Base-by-base conservation (phyloP, 495 filamentous ascomycete species). In the Penicillium dipodomyicola region DNA sequence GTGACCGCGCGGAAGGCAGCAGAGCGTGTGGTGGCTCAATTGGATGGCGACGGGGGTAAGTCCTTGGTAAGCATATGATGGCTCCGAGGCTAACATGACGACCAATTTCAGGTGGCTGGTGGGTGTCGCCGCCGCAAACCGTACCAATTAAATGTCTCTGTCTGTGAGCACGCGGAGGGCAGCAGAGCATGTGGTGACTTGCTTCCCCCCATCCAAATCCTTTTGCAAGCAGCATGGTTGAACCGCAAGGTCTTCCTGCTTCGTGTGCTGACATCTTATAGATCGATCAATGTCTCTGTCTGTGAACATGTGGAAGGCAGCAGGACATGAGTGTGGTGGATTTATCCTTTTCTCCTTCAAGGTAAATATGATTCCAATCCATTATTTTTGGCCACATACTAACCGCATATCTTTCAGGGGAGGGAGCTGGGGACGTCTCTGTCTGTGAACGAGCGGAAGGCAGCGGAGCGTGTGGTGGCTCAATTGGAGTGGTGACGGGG, bases 1-100 rank as follows among this genome's bases (percentile, higher is more conserved):
- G 47, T 49, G 29, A 37, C 20, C n/a, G 20, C 35, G 29, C 47
- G 47, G 47, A 35, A 23, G 30, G 47, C 47, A 49, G 47, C 47
- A 23, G 47, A 29, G 22, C 30, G 47, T 30, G 19, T 49, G 47
- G 30, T 37, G 32, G 32, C 10, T 22, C n/a, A n/a, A 48, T 32
- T 32, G n/a, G 27, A 20, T 48, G 9, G 45, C 7, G n/a, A 48
- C n/a, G n/a, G 5, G n/a, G 27, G 45, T 30, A 23, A 23, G 22
- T 23, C 22, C 22, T 4, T 23, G 22, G 4, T 23, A 23, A 23
- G 22, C 22, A 23, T 23, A 3, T 23, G 20, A 20, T 5, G 8
- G 1, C 2, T 47, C 2, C 27, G 12, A 19, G 14, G 10, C 45
- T 48, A 5, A 48, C 10, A 14, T 14, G 2, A 5, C 4, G 11